A percentile compares a stretch with the other conserved stretches of the same genome.
Evolutionary conservation across 1,284 basidiomycete species (phyloP).

Genomic region (Inonotus hispidus): DNA sequence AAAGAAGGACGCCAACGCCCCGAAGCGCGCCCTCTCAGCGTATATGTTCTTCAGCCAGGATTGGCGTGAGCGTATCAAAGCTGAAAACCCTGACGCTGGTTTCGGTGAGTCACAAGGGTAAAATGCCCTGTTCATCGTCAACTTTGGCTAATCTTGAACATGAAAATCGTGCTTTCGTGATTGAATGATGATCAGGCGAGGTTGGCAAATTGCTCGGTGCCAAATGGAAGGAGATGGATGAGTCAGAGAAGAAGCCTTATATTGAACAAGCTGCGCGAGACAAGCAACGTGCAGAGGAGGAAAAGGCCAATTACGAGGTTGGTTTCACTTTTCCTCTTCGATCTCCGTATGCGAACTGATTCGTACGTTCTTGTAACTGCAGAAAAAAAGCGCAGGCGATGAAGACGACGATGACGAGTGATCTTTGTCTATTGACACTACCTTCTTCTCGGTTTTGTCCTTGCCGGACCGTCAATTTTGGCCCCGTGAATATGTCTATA

Average conservation of each 20-base stretch:
- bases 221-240: conserved; percentile 68
- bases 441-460: neutral
- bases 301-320: conserved; percentile 74
- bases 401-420: conserved; percentile 55
- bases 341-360: conserved; percentile 13
- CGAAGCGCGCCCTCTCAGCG: conserved; percentile 88
- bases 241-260: conserved; percentile 85
- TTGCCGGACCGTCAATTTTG: too few species aligned
- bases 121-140: conserved; percentile 6
- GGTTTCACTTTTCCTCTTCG: conserved; percentile 25
- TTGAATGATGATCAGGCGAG: conserved; percentile 39
- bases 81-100: conserved; percentile 89
- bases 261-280: conserved; percentile 81
- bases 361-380: conserved; percentile 22
- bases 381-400: conserved; percentile 50
- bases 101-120: conserved; percentile 59
- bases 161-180: conserved; percentile 16
- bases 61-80: conserved; percentile 91
- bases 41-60: conserved; percentile 99
- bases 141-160: neutral
- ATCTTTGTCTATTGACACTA: neutral
- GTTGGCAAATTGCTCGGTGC: conserved; percentile 66
- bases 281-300: conserved; percentile 78
- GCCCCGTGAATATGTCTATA: neutral
- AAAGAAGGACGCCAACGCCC: conserved; percentile 80